These are phyloP conservation scores for Tetrahymena malaccensis DNA, from an alignment of 73 alveolate genomes.

Conservation along the genomic window DNA sequence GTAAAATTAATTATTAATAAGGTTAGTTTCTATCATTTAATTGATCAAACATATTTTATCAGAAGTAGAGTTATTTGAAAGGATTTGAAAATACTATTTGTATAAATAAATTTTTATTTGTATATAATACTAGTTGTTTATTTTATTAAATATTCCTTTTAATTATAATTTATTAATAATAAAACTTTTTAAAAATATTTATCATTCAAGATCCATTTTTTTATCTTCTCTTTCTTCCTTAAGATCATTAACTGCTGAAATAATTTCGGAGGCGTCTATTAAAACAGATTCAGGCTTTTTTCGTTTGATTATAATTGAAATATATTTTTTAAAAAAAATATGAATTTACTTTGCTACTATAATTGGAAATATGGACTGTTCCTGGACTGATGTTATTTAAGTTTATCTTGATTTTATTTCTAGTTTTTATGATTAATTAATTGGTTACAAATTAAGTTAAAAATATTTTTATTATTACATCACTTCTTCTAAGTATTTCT, in stretches of 20 bases:
- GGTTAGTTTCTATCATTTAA: too few relatives aligned
- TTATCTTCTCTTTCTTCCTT: not conserved
- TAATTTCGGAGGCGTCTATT: not conserved
- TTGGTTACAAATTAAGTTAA: too few relatives aligned
- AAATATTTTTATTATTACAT: not conserved
- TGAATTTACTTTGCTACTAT: not conserved
- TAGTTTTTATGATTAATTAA: not conserved
- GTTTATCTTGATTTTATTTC: not conserved
- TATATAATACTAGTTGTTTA: too few relatives aligned
- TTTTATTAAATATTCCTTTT: too few relatives aligned
- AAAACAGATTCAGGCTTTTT: not conserved
- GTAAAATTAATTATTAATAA: too few relatives aligned
- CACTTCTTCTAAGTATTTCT: slow-evolving; percentile 47
- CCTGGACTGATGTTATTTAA: not conserved
- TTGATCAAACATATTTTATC: too few relatives aligned
- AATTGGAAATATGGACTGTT: not conserved
- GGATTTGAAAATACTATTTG: not conserved
- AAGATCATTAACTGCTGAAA: not conserved
- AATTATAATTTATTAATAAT: too few relatives aligned
- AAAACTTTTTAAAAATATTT: not conserved
- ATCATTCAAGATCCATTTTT: not conserved
- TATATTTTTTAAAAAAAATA: not conserved
- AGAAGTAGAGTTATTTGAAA: too few relatives aligned
- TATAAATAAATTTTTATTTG: too few relatives aligned
- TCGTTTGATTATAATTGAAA: not conserved